Percentiles rank a stretch among this genome's conserved stretches.
phyloP scores from a whole-genome alignment of 805 yeast species.

The Maudiozyma pseudohumilis region DNA sequence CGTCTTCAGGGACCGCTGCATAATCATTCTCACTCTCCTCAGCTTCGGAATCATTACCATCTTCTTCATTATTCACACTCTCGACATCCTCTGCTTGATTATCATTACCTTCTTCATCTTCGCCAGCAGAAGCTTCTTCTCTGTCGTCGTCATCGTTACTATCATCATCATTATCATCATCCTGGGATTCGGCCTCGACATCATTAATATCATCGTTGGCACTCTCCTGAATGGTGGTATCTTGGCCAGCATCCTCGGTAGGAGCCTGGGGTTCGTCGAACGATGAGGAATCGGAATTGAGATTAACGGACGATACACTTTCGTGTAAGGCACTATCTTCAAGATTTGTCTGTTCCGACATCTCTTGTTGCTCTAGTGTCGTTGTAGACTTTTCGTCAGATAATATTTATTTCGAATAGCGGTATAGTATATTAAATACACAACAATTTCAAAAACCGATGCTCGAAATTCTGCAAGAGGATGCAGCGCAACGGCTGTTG shows the following conservation, averaged over 20 bases:
- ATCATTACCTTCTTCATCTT: background rate
- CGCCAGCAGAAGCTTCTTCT: constrained; percentile 4
- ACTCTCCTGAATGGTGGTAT: constrained; percentile 6
- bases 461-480: too few species aligned
- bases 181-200: constrained; percentile 14
- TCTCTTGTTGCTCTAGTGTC: background rate
- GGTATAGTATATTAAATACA: too few species aligned
- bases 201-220: constrained; percentile 19
- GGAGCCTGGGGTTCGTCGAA: constrained; percentile 5
- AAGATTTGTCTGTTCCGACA: constrained; percentile 6
- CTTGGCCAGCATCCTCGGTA: too few species aligned
- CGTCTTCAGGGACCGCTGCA: too few species aligned
- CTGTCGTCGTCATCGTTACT: constrained; percentile 7
- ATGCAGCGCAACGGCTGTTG: too few species aligned
- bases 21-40: too few species aligned
- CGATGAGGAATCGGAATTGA: constrained; percentile 3
- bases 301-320: constrained; percentile 4
- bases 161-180: constrained; percentile 8
- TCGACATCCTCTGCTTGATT: constrained; percentile 7
- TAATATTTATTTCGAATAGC: too few species aligned
- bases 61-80: background rate
- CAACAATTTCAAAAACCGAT: too few species aligned
- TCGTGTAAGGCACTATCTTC: constrained; percentile 3
- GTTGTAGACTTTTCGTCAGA: too few species aligned
- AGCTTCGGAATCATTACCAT: background rate